Conservation (phyloP, 495 filamentous ascomycete species). For the Neurospora discreta region DNA sequence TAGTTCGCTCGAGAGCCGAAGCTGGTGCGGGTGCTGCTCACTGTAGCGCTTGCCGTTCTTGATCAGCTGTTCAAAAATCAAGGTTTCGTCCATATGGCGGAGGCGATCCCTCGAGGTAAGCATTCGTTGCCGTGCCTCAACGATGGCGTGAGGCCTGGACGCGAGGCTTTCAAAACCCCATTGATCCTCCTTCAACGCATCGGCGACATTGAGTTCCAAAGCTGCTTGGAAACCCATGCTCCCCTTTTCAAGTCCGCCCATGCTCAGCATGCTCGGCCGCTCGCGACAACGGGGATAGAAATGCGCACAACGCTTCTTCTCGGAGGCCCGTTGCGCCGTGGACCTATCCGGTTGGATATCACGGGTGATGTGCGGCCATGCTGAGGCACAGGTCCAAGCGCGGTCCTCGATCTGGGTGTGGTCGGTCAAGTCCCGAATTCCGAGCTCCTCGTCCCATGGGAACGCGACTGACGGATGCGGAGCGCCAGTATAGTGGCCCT, state of each 20-base stretch:
- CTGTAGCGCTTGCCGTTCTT: slow-evolving; percentile 36
- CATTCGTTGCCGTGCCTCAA: slow-evolving; percentile 39
- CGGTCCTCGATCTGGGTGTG: slow-evolving; percentile 44
- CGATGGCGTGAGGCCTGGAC: slow-evolving; percentile 28
- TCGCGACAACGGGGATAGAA: slow-evolving; percentile 47
- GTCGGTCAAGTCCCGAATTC: slow-evolving; percentile 53
- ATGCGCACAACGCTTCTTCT: slow-evolving; percentile 37
- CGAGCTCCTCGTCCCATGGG: slow-evolving; percentile 55
- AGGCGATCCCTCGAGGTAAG: slow-evolving; percentile 37
- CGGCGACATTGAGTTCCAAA: slow-evolving; percentile 55
- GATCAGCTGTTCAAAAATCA: slow-evolving; percentile 40
- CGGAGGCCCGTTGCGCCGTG: slow-evolving; percentile 20
- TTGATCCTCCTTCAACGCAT: slow-evolving; percentile 44
- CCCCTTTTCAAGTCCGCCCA: slow-evolving; percentile 60
- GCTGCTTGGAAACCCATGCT: slow-evolving; percentile 66
- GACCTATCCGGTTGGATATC: slow-evolving; percentile 31
- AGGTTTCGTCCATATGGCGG: slow-evolving; percentile 39
- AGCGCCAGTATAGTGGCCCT: slow-evolving; percentile 39
- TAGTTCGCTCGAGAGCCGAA: slow-evolving; percentile 33
- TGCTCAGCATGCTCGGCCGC: slow-evolving; percentile 66
- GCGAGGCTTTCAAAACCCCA: slow-evolving; percentile 35
- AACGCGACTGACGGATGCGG: slow-evolving; percentile 56
- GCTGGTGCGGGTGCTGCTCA: slow-evolving; percentile 24
- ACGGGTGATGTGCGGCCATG: slow-evolving; percentile 38
- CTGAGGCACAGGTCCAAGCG: slow-evolving; percentile 42